These are phyloP conservation scores for Monilinia laxa DNA, from an alignment of 2,329 filamentous ascomycete genomes.

Conservation along the genomic window DNA sequence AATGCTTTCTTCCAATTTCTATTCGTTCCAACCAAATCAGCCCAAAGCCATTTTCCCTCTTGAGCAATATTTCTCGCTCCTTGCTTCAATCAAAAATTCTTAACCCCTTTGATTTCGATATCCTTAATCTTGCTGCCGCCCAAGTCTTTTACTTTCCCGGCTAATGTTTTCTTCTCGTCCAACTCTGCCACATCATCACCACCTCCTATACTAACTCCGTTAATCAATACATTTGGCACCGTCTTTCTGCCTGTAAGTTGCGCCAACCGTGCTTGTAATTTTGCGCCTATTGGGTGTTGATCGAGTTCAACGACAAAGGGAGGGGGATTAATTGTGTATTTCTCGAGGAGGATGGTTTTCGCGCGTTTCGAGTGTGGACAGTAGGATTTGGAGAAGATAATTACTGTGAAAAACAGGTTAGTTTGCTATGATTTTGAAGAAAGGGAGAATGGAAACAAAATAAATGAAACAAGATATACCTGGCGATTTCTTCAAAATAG, in stretches of 20 bases:
- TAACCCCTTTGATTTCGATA: neutral
- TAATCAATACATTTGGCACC: slow-evolving; percentile 88
- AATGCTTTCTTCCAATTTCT: neutral
- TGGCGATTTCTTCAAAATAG: slow-evolving; percentile 79
- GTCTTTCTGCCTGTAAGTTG: slow-evolving; percentile 78
- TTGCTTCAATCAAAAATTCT: neutral
- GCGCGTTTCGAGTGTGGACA: slow-evolving; percentile 84
- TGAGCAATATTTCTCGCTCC: neutral
- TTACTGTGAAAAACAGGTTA: slow-evolving; percentile 57
- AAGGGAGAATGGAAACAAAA: neutral
- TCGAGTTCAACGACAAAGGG: slow-evolving; percentile 93
- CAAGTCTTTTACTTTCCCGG: slow-evolving; percentile 69
- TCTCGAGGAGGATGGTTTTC: slow-evolving; percentile 79
- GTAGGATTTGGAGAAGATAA: slow-evolving; percentile 95
- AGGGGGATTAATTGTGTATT: slow-evolving; percentile 77
- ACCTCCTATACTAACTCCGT: slow-evolving; percentile 85
- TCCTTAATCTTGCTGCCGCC: slow-evolving; percentile 61
- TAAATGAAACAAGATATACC: slow-evolving; percentile 52
- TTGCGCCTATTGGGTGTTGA: slow-evolving; percentile 68
- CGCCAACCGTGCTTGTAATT: slow-evolving; percentile 69
- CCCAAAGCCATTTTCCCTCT: neutral
- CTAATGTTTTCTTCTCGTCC: slow-evolving; percentile 64
- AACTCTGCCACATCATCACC: slow-evolving; percentile 80
- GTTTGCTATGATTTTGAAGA: slow-evolving; percentile 9
- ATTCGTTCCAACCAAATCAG: neutral